These are phyloP conservation scores for Fraxinus nigra DNA, from an alignment of 305 asterid genomes.

Conservation along the genomic window DNA sequence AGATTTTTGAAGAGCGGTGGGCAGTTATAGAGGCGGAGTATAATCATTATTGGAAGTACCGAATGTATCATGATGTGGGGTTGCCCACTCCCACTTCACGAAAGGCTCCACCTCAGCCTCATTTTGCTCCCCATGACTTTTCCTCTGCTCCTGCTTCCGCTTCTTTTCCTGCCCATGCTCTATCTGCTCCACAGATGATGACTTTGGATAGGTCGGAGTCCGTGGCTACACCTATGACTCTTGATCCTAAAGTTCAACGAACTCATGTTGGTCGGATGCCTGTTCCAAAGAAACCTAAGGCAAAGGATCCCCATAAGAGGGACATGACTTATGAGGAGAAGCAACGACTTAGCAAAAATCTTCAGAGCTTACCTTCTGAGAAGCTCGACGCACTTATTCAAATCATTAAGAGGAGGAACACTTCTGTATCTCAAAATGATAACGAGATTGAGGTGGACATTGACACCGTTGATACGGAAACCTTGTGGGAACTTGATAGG, in stretches of 20 bases:
- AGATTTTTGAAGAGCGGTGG: slow-evolving; percentile 71
- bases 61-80: slow-evolving; percentile 41
- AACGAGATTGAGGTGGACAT: slow-evolving; percentile 85
- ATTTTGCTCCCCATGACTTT: slow-evolving; percentile 28
- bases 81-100: slow-evolving; percentile 48
- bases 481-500: slow-evolving; percentile 84
- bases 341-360: slow-evolving; percentile 64
- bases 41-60: slow-evolving; percentile 48
- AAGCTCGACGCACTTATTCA: slow-evolving; percentile 68
- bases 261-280: slow-evolving; percentile 47
- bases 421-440: slow-evolving; percentile 60
- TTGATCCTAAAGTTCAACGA: slow-evolving; percentile 38
- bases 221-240: slow-evolving; percentile 25
- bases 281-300: slow-evolving; percentile 71
- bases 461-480: slow-evolving; percentile 72
- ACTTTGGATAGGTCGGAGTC: slow-evolving; percentile 37
- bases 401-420: slow-evolving; percentile 66
- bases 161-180: slow-evolving; percentile 15
- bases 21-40: slow-evolving; percentile 52
- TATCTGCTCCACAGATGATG: slow-evolving; percentile 23
- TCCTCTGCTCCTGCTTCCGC: slow-evolving; percentile 23
- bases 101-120: slow-evolving; percentile 38
- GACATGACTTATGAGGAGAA: slow-evolving; percentile 81
- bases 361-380: slow-evolving; percentile 65
- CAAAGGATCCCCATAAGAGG: slow-evolving; percentile 67